Evolutionary conservation across 768 basidiomycete species (phyloP).

Genomic region (Saitozyma sp.): DNA sequence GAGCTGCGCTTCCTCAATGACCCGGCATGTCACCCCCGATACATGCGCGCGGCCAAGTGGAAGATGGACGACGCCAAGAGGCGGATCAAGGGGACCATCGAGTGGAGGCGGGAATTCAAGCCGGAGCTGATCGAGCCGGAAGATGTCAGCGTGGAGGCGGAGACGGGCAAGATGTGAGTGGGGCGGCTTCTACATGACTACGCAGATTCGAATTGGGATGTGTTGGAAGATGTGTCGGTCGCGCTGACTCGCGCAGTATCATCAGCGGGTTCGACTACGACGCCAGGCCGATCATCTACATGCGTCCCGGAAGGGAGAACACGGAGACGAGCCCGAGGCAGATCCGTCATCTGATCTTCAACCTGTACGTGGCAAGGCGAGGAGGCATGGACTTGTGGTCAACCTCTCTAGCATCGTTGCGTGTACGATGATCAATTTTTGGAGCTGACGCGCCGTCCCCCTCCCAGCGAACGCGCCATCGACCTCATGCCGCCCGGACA

Average conservation of each 20-base stretch:
- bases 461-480: constrained; percentile 74
- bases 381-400: neutral
- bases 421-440: neutral
- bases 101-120: constrained; percentile 81
- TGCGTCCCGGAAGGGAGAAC: constrained; percentile 85
- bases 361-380: constrained; percentile 59
- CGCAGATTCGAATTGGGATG: neutral
- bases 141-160: constrained; percentile 71
- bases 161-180: constrained; percentile 82
- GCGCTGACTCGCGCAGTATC: constrained; percentile 57
- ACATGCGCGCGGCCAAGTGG: constrained; percentile 86
- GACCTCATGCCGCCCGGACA: constrained; percentile 84
- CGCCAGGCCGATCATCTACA: constrained; percentile 82
- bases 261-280: constrained; percentile 82
- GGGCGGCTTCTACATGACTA: no score
- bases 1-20: constrained; percentile 73
- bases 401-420: no score
- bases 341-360: constrained; percentile 81
- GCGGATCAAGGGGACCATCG: constrained; percentile 72
- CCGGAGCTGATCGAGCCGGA: constrained; percentile 81
- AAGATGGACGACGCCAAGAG: constrained; percentile 72
- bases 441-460: neutral
- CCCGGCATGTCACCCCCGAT: constrained; percentile 67
- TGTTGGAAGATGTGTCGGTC: neutral
- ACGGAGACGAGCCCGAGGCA: constrained; percentile 75